Conservation (phyloP, 2,329 filamentous ascomycete species). For the Beauveria pseudobassiana region DNA sequence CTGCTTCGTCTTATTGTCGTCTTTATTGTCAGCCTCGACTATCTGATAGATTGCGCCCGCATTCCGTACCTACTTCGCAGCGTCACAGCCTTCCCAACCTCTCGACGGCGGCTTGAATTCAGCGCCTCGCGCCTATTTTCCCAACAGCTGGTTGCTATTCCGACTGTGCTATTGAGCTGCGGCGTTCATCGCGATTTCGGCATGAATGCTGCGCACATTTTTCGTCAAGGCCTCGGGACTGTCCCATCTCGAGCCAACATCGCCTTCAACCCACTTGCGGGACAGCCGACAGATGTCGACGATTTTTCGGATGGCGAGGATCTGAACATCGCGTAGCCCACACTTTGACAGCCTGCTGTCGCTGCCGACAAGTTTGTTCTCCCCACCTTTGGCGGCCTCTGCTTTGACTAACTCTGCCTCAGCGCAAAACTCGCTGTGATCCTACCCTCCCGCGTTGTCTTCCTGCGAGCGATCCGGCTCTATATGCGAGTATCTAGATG, state of each 20-base stretch:
- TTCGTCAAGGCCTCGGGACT: slow-evolving; percentile 48
- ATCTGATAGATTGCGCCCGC: background rate
- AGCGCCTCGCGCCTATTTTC: background rate
- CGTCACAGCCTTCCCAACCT: background rate
- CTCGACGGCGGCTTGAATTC: background rate
- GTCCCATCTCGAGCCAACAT: slow-evolving; percentile 32
- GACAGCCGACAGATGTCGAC: slow-evolving; percentile 27
- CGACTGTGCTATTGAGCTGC: background rate
- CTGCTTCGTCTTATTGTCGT: too few species aligned
- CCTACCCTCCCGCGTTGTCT: slow-evolving; percentile 84
- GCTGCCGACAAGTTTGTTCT: slow-evolving; percentile 63
- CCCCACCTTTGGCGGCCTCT: too few species aligned
- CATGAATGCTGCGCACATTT: slow-evolving; percentile 55
- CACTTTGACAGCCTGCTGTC: slow-evolving; percentile 72
- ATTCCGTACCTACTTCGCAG: background rate
- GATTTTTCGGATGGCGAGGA: slow-evolving; percentile 42
- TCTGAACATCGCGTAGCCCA: slow-evolving; percentile 61
- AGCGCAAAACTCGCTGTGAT: slow-evolving; percentile 96
- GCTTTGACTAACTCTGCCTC: slow-evolving; percentile 10
- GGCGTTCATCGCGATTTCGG: background rate
- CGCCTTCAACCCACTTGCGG: slow-evolving; percentile 23
- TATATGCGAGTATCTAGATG: slow-evolving; percentile 92
- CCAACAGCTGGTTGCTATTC: background rate
- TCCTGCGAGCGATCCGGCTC: slow-evolving; percentile 86
- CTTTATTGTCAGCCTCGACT: background rate